Base-by-base conservation (phyloP, 2,329 filamentous ascomycete genomes). In the Seiridium unicorne region DNA sequence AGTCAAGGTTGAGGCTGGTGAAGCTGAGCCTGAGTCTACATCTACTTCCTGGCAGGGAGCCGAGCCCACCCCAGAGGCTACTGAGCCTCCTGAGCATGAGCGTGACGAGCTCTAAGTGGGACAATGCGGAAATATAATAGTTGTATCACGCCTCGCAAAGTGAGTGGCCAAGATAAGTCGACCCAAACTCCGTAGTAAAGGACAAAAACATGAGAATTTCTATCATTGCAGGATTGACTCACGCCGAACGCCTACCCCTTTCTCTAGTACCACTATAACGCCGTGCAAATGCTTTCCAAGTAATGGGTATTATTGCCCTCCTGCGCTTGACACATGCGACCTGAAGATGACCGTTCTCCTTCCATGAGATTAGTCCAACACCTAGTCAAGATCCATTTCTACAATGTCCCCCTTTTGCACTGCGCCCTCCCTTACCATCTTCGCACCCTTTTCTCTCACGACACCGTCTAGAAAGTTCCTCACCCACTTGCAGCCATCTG, bases 401-500 rank as follows among this genome's bases (percentile, higher is more conserved):
- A 83, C 74, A 9, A 75, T 74, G 58, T 76, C 77, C 8, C 81
- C 80, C 67, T 73, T 79, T 65, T 80, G 79, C 32, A 83, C 77
- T 4, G 77, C 76, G 0, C 82, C 83, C 64, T 85, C 84, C 48
- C 79, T 77, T 11, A 92, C 73, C 78, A 92, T 85, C 71, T 81
- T 82, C 61, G 77, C 80, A 3, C 90, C 90, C 73, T 89, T 88
- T 49, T 85, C 85, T 71, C 89, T 86, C 51, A 98, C 88, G 11
- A 96, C 89, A 5, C 82, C 81, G 73, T 98, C 93, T 69, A 99
- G 72, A 55, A 97, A 89, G 65, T 87, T 84, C 64, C 91, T 84
- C 44, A 98, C 88, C 72, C 93, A 89, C 76, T 89, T 92, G 75
- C 94, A 98, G 4, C 93, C 95, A 72, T 97, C 93, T 54, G 97